Evolutionary conservation across 805 yeast species (phyloP), one percentile per base, ranked within the genome.

Genomic region (Tetrapisispora fleetii): DNA sequence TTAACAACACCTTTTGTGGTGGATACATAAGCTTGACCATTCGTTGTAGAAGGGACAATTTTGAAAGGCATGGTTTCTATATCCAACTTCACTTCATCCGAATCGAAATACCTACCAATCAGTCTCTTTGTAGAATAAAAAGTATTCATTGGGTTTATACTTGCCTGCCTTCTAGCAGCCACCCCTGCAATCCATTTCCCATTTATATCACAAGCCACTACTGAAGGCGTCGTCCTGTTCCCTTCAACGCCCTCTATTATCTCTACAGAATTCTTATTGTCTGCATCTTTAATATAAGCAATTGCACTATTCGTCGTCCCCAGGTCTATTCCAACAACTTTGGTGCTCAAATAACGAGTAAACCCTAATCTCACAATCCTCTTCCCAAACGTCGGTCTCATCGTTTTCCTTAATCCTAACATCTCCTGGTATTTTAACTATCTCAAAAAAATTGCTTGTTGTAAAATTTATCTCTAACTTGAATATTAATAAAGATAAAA

Each of bases 221-320:
- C 72, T 0, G 91, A 83, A 1, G 91, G 93, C 0, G 90, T 84
- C 5, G 93, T 84, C 60, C 90, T 71, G 42, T 79, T 78, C 35
- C 91, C 93, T 41, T 57, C 86, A 52, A 81, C 84, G 60, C 84
- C 82, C 65, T 84, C 90, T 45, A 85, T 73, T 50, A 85, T 83
- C 52, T 72, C 71, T 27, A 88, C 80, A 42, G 83, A 83, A 57
- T 78, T 77, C 70, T 82, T 80, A 48, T 83, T 70, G 11, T 53
- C 52, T 1, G 67, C 56, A 47, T 64, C 63, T 40, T 62, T 54
- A 19, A 65, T 62, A 46, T 64, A 63, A 10, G 95, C 95, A 32
- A 85, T 91, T 2, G 93, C 95, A 40, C 91, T 83, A 67, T 85
- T 85, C 40, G 95, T 85, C 21, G 95, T 85, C 27, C 95, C 95